phyloP scores from a whole-genome alignment of 2,329 filamentous ascomycete species.

The Fusarium albidum region DNA sequence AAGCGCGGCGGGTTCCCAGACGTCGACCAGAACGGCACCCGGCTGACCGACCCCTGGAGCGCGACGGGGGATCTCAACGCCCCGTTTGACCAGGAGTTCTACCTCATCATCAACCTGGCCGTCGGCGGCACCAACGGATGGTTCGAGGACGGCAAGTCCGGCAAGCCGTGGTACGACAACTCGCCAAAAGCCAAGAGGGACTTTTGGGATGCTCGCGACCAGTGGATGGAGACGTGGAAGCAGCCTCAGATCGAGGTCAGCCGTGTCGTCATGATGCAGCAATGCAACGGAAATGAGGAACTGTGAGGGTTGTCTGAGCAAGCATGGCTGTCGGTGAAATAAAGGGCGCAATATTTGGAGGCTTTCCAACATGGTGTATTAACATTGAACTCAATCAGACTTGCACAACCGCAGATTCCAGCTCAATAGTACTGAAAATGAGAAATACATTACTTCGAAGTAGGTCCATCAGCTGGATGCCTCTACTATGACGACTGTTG shows the following conservation, averaged over 20 bases:
- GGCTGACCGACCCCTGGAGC: constrained; percentile 70
- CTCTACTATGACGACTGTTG: too few relatives aligned
- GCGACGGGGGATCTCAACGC: constrained; percentile 67
- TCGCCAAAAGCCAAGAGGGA: constrained; percentile 73
- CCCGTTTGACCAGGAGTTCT: constrained; percentile 80
- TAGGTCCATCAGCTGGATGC: too few relatives aligned
- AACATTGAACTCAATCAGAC: too few relatives aligned
- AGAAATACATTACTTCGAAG: too few relatives aligned
- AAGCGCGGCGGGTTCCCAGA: constrained; percentile 72
- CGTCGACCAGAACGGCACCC: constrained; percentile 70
- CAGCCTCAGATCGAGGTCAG: constrained; percentile 73
- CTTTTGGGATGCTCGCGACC: constrained; percentile 74
- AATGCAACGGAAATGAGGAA: constrained; percentile 69
- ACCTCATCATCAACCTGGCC: constrained; percentile 77
- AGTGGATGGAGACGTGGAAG: constrained; percentile 78
- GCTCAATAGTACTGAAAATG: too few relatives aligned
- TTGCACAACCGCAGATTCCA: too few relatives aligned
- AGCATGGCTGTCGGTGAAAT: neutral
- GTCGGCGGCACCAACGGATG: constrained; percentile 84
- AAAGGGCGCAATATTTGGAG: too few relatives aligned
- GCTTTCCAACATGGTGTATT: too few relatives aligned
- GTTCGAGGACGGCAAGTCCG: constrained; percentile 76
- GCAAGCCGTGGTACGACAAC: constrained; percentile 82
- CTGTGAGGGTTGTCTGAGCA: constrained; percentile 40
- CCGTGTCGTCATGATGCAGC: constrained; percentile 75